These are phyloP conservation scores for Cafeteria roenbergensis DNA, from an alignment of 108 stramenopile species.

Conservation along the genomic window DNA sequence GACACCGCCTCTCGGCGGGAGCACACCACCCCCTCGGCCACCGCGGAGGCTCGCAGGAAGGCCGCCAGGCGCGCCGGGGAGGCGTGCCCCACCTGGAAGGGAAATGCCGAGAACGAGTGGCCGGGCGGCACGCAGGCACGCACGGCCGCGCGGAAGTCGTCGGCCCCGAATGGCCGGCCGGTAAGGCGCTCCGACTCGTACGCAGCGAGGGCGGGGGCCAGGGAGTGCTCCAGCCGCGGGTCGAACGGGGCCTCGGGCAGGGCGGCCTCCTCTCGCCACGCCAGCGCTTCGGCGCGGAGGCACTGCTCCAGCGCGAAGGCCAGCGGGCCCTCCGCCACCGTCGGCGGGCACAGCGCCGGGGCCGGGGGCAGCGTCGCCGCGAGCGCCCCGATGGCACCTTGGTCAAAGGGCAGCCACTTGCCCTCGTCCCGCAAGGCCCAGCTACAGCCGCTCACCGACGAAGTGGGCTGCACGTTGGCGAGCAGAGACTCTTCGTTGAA, in stretches of 20 bases:
- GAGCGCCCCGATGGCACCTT: slow-evolving; percentile 5
- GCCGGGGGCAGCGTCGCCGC: slow-evolving; percentile 1
- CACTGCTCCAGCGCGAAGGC: slow-evolving; percentile 23
- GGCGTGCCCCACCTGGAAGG: slow-evolving; percentile 29
- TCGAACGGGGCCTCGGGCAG: slow-evolving; percentile 24
- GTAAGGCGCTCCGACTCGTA: slow-evolving; percentile 34
- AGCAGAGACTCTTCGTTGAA: slow-evolving; percentile 30
- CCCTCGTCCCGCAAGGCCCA: slow-evolving; percentile 23
- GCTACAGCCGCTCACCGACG: slow-evolving; percentile 9
- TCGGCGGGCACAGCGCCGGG: slow-evolving; percentile 13
- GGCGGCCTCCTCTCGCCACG: slow-evolving; percentile 17
- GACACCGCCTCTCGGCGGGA: slow-evolving; percentile 24
- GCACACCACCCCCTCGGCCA: slow-evolving; percentile 24
- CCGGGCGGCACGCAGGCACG: slow-evolving; percentile 23
- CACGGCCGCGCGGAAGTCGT: slow-evolving; percentile 34
- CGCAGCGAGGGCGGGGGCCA: slow-evolving; percentile 25
- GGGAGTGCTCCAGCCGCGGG: slow-evolving; percentile 19
- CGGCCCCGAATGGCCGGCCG: slow-evolving; percentile 20
- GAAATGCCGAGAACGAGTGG: slow-evolving; percentile 45
- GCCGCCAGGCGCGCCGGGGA: slow-evolving; percentile 20
- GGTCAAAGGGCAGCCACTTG: slow-evolving; percentile 32
- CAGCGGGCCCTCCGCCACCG: neutral
- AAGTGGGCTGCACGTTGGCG: slow-evolving; percentile 34
- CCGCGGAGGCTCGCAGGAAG: slow-evolving; percentile 19
- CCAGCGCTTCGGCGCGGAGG: slow-evolving; percentile 17